These are phyloP conservation scores for Arxiozyma heterogenica DNA, from an alignment of 1,139 yeast species.

Conservation along the genomic window DNA sequence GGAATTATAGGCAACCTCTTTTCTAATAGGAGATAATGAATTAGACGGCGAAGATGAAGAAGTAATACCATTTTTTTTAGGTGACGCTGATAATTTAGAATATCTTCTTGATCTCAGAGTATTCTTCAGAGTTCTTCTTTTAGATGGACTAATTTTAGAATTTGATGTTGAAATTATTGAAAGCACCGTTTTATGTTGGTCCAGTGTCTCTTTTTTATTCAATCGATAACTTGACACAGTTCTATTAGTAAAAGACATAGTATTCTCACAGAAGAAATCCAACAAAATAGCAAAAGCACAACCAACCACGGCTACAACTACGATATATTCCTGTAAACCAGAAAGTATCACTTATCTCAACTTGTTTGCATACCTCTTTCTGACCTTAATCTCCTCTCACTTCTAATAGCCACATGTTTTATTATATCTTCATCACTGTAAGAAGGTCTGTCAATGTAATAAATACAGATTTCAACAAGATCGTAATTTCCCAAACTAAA, in stretches of 20 bases:
- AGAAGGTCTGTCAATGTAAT: not conserved
- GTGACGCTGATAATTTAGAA: slow-evolving; percentile 2
- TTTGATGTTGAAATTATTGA: slow-evolving; percentile 3
- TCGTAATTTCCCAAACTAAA: not conserved
- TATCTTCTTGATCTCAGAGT: slow-evolving; percentile 2
- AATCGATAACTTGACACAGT: not conserved
- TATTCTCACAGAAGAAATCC: not conserved
- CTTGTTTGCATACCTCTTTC: not conserved
- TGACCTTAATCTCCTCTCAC: not conserved
- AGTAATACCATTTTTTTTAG: not conserved
- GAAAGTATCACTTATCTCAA: not conserved
- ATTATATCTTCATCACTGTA: not conserved
- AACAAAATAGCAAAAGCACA: not conserved
- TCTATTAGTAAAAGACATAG: not conserved
- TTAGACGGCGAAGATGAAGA: not conserved
- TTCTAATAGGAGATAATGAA: not conserved
- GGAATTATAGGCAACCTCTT: not conserved
- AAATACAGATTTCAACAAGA: not conserved
- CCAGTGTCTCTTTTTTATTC: slow-evolving; percentile 4
- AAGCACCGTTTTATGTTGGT: slow-evolving; percentile 5
- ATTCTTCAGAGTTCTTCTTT: slow-evolving; percentile 2
- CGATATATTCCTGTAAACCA: no score
- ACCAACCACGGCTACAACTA: not conserved
- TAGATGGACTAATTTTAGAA: slow-evolving; percentile 1
- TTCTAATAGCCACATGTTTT: no score